Conservation (phyloP, 495 filamentous ascomycete species). For the Penicillium paradoxum region DNA sequence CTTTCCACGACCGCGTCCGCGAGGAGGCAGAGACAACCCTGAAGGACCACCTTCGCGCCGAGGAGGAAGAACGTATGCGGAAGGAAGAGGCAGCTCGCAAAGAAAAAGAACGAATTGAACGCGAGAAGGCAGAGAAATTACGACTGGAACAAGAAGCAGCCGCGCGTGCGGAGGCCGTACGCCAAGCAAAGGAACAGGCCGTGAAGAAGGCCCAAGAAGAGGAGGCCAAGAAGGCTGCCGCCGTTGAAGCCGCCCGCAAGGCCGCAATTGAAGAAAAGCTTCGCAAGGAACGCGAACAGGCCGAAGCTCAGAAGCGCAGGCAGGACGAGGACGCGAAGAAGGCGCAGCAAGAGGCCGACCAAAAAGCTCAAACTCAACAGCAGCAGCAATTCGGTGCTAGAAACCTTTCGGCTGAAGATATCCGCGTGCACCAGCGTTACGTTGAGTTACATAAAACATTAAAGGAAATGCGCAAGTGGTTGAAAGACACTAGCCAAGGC, state of each 20-base stretch:
- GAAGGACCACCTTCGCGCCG: slow-evolving; percentile 30
- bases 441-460: slow-evolving; percentile 65
- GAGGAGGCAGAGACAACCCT: slow-evolving; percentile 50
- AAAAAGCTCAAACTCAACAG: slow-evolving; percentile 26
- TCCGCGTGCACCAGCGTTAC: slow-evolving; percentile 55
- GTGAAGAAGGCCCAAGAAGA: slow-evolving; percentile 40
- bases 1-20: slow-evolving; percentile 58
- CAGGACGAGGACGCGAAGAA: slow-evolving; percentile 33
- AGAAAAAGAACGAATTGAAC: slow-evolving; percentile 35
- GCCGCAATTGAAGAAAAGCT: slow-evolving; percentile 47
- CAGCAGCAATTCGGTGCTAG: slow-evolving; percentile 28
- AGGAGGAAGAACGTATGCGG: slow-evolving; percentile 32
- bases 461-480: slow-evolving; percentile 62
- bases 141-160: slow-evolving; percentile 34
- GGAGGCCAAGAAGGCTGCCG: slow-evolving; percentile 21
- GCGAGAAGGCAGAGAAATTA: slow-evolving; percentile 34
- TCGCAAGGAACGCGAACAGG: slow-evolving; percentile 49
- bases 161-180: slow-evolving; percentile 41
- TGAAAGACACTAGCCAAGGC: slow-evolving; percentile 44
- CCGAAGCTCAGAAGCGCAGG: slow-evolving; percentile 39
- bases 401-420: slow-evolving; percentile 26
- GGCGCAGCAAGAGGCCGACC: slow-evolving; percentile 29
- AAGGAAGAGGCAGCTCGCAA: slow-evolving; percentile 33
- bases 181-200: slow-evolving; percentile 34
- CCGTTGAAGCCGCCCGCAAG: slow-evolving; percentile 39